Percentiles rank a stretch among this genome's conserved stretches.
phyloP scores from a whole-genome alignment of 2,329 filamentous ascomycete species.

The Chaetomium sp. region DNA sequence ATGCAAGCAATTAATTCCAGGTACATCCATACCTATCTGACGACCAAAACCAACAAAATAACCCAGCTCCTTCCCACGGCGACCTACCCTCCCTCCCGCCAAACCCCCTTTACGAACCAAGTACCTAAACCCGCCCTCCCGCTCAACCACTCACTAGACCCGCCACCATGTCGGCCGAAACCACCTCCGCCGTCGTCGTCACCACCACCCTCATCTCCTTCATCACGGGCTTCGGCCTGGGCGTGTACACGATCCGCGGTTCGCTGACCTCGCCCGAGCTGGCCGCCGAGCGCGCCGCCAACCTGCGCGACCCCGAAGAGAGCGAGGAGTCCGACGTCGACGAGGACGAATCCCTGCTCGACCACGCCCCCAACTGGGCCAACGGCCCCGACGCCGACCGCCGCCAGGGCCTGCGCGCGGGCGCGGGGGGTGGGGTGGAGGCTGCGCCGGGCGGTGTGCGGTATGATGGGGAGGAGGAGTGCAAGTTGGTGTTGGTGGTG shows the following conservation, averaged over 20 bases:
- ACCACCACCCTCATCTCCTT: constrained; percentile 74
- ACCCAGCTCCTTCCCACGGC: neutral
- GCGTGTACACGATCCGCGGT: constrained; percentile 68
- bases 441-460: constrained; percentile 25
- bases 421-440: constrained; percentile 9
- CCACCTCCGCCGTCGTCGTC: constrained; percentile 55
- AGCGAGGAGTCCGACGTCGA: constrained; percentile 70
- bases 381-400: constrained; percentile 63
- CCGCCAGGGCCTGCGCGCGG: constrained; percentile 55
- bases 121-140: neutral
- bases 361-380: constrained; percentile 69
- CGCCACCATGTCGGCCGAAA: constrained; percentile 1
- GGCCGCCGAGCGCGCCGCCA: constrained; percentile 58
- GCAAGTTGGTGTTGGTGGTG: constrained; percentile 91
- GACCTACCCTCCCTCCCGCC: neutral
- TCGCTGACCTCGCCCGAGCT: constrained; percentile 61
- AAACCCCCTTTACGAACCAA: too few species aligned
- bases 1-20: neutral
- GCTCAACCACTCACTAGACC: neutral
- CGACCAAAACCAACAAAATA: neutral
- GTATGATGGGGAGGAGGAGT: constrained; percentile 67
- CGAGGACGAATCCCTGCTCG: constrained; percentile 59
- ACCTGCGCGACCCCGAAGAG: constrained; percentile 62
- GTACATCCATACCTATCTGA: neutral
- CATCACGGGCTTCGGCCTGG: constrained; percentile 78